Percentiles rank a stretch among this genome's conserved stretches.
Evolutionary conservation across 1,284 basidiomycete species (phyloP).

Genomic region (Grifola frondosa): DNA sequence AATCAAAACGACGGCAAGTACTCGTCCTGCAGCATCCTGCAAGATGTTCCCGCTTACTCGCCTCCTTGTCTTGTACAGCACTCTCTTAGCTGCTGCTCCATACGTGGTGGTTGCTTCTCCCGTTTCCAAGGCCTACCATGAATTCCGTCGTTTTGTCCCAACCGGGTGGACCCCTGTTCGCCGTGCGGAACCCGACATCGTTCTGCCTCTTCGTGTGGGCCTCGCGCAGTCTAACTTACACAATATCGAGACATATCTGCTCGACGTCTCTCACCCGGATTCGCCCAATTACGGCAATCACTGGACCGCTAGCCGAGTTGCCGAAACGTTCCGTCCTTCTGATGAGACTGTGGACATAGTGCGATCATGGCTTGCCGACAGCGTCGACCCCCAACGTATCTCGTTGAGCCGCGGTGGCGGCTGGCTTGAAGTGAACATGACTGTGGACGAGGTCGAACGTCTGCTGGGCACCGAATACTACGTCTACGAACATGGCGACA

Average conservation of each 20-base stretch:
- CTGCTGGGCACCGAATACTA: constrained; percentile 46
- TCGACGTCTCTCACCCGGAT: constrained; percentile 44
- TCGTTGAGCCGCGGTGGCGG: constrained; percentile 33
- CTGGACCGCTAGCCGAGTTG: constrained; percentile 38
- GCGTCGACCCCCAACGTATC: constrained; percentile 33
- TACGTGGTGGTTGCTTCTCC: too few relatives aligned
- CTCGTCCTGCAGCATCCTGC: too few relatives aligned
- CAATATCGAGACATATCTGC: constrained; percentile 39
- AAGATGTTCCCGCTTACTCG: too few relatives aligned
- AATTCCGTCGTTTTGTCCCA: constrained; percentile 36
- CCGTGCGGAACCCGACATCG: constrained; percentile 31
- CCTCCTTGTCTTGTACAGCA: too few relatives aligned
- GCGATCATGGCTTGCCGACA: constrained; percentile 23
- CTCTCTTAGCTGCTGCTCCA: too few relatives aligned
- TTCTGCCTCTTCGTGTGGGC: constrained; percentile 43
- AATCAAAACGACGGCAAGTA: too few relatives aligned
- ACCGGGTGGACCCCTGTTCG: constrained; percentile 37
- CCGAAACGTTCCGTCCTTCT: constrained; percentile 41
- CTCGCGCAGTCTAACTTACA: constrained; percentile 44
- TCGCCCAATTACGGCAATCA: constrained; percentile 42
- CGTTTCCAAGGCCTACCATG: constrained; percentile 40
- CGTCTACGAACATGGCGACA: constrained; percentile 39
- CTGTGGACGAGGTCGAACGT: constrained; percentile 43
- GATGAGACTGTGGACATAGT: constrained; percentile 43
- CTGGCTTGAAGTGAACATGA: constrained; percentile 45